A percentile compares a stretch with the other conserved stretches of the same genome.
These are phyloP conservation scores for Trichoderma koningiopsis DNA, from an alignment of 2,329 filamentous ascomycete genomes.

Conservation along the genomic window DNA sequence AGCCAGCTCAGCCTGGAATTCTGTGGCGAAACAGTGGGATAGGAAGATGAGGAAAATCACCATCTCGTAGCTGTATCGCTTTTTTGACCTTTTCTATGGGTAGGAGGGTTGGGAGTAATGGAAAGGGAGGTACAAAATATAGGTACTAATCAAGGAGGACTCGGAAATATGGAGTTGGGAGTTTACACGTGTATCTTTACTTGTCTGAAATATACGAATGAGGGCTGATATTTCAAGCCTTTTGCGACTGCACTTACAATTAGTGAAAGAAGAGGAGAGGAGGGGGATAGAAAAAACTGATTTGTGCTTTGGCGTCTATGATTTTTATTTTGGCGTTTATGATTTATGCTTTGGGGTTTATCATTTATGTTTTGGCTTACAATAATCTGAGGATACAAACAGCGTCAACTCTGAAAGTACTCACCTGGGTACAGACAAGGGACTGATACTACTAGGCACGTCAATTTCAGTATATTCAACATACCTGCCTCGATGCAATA, in stretches of 20 bases:
- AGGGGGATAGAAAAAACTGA: background rate
- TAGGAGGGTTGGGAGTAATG: background rate
- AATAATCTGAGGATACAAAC: too few species aligned
- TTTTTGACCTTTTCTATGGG: too few species aligned
- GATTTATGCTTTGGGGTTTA: background rate
- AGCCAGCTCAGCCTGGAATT: background rate
- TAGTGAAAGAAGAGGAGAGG: background rate
- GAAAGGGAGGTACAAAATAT: background rate
- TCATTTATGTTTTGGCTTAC: too few species aligned
- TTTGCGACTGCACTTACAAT: background rate
- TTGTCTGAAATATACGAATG: background rate
- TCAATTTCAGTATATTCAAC: background rate
- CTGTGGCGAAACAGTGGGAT: background rate
- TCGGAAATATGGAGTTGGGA: background rate
- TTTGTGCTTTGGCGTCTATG: too few species aligned
- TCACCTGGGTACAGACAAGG: background rate
- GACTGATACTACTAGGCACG: background rate
- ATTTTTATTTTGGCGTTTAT: too few species aligned
- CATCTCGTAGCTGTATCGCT: background rate
- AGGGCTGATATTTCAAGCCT: background rate
- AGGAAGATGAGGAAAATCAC: too few species aligned
- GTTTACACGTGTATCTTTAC: background rate
- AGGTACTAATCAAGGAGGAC: background rate
- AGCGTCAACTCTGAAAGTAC: background rate
- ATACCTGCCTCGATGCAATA: background rate